These are phyloP conservation scores for Lyophyllum shimeji DNA, from an alignment of 768 basidiomycete species.

Conservation along the genomic window DNA sequence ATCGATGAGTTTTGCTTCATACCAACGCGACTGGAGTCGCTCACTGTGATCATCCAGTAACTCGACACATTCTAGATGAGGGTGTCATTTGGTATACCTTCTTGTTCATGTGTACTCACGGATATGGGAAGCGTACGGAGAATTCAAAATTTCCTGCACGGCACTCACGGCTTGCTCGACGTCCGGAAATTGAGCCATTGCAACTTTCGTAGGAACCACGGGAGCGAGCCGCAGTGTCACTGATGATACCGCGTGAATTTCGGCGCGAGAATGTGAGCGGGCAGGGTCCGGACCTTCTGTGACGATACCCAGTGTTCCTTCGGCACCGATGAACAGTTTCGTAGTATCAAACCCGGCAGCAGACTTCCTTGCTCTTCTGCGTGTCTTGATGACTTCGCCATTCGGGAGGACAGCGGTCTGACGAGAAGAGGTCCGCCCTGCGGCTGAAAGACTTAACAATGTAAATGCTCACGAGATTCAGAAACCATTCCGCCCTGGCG, in stretches of 20 bases:
- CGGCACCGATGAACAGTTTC: constrained; percentile 87
- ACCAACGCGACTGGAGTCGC: constrained; percentile 16
- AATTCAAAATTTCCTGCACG: constrained; percentile 76
- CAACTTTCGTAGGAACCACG: constrained; percentile 78
- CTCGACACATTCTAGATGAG: constrained; percentile 75
- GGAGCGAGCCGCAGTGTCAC: constrained; percentile 85
- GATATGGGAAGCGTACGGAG: constrained; percentile 67
- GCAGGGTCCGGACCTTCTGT: constrained; percentile 58
- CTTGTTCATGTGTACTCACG: constrained; percentile 43
- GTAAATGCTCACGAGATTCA: constrained; percentile 60
- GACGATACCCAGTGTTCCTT: constrained; percentile 89
- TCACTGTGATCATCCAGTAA: constrained; percentile 76
- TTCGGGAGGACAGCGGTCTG: constrained; percentile 84
- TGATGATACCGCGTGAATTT: constrained; percentile 22
- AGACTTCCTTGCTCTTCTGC: constrained; percentile 76
- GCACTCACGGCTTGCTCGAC: constrained; percentile 78
- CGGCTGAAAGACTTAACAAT: background rate
- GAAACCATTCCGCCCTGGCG: constrained; percentile 85
- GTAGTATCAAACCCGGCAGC: constrained; percentile 86
- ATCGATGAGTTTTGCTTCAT: background rate
- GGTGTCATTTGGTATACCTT: background rate
- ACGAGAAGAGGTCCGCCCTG: constrained; percentile 19
- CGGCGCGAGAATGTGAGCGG: background rate
- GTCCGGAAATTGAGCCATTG: constrained; percentile 83
- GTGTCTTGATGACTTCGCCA: constrained; percentile 87